These are phyloP conservation scores for Acacia confusa DNA, from an alignment of 306 rosid species.

Conservation along the genomic window DNA sequence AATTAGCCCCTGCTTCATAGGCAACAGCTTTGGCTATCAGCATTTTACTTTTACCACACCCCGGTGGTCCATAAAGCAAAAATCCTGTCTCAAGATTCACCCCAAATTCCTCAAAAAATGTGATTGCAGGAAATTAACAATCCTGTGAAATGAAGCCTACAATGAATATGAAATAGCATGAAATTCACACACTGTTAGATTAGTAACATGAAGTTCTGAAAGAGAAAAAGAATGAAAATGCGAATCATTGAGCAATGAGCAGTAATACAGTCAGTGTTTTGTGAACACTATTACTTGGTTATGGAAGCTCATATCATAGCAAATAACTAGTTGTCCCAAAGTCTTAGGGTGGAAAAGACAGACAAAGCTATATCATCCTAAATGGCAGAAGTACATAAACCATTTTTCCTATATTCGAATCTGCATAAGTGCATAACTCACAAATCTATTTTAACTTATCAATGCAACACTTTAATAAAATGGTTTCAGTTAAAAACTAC, in stretches of 20 bases:
- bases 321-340: not conserved
- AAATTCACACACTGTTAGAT: not conserved
- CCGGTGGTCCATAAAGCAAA: slow-evolving; percentile 95
- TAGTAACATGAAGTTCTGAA: not conserved
- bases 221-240: slow-evolving; percentile 15
- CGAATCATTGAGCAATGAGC: slow-evolving; percentile 8
- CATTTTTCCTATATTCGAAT: too few relatives aligned
- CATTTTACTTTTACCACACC: slow-evolving; percentile 95
- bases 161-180: not conserved
- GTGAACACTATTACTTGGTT: not conserved
- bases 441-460: not conserved
- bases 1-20: slow-evolving; percentile 86
- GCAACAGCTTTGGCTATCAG: slow-evolving; percentile 93
- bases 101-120: slow-evolving; percentile 57
- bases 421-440: not conserved
- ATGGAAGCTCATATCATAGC: not conserved
- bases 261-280: not conserved
- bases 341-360: not conserved
- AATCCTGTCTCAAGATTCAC: slow-evolving; percentile 72
- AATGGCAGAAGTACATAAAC: too few relatives aligned
- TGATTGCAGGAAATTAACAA: slow-evolving; percentile 25
- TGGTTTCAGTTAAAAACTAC: slow-evolving; percentile 30
- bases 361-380: not conserved
- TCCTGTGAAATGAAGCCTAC: slow-evolving; percentile 6
- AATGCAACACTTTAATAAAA: not conserved